phyloP scores from a whole-genome alignment of 495 filamentous ascomycete genomes.

The Friedmanniomyces endolithicus region DNA sequence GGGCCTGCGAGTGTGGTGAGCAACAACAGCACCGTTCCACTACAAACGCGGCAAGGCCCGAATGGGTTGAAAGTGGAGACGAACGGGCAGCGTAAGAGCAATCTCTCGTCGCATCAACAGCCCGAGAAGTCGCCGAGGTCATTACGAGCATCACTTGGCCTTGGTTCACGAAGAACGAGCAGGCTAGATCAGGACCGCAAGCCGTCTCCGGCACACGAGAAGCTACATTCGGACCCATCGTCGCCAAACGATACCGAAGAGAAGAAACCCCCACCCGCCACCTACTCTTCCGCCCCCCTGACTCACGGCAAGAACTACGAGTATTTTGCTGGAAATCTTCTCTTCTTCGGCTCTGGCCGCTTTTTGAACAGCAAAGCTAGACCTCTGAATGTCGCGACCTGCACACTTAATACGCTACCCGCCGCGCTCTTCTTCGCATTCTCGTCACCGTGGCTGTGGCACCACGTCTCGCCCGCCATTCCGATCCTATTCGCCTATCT shows the following conservation, averaged over 20 bases:
- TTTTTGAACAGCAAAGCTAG: conserved; percentile 77
- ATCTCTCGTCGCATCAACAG: not conserved
- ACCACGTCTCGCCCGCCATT: conserved; percentile 79
- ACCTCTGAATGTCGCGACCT: conserved; percentile 87
- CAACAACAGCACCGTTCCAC: conserved; percentile 7
- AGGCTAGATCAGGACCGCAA: conserved; percentile 4
- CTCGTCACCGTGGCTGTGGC: conserved; percentile 86
- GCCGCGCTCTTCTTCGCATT: conserved; percentile 70
- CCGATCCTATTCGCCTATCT: conserved; percentile 84
- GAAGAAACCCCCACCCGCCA: not conserved
- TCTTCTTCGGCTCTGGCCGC: conserved; percentile 76
- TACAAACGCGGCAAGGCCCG: not conserved
- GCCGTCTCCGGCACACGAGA: conserved; percentile 53
- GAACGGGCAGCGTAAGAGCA: not conserved
- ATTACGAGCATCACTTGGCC: conserved; percentile 10
- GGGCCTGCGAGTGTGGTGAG: conserved; percentile 12
- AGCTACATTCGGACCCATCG: conserved; percentile 61
- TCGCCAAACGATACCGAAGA: conserved; percentile 44
- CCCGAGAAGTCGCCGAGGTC: conserved; percentile 8
- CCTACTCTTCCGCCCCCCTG: not conserved
- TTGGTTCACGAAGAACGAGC: conserved; percentile 26
- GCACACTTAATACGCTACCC: conserved; percentile 62
- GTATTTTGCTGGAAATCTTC: conserved; percentile 83
- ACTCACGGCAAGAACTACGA: conserved; percentile 62
- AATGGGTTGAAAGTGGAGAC: not conserved